phyloP scores from a whole-genome alignment of 202 grass and related monocot genomes.

The Schoenoplectus tabernaemontani region DNA sequence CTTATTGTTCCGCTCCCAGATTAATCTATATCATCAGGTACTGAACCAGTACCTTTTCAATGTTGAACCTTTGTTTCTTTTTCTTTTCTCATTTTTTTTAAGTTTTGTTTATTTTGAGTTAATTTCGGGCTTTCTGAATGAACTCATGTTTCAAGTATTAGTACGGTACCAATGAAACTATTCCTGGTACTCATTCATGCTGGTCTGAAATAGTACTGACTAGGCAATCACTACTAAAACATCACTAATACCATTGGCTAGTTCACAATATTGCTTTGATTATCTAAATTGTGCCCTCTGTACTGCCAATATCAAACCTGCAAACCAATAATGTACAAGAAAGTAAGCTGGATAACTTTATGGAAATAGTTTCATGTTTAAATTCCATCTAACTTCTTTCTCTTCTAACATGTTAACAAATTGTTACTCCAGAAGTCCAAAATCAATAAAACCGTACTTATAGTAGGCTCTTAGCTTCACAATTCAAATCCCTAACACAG shows the following conservation, averaged over 20 bases:
- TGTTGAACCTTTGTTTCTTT: neutral
- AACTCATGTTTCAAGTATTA: neutral
- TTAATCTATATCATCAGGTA: neutral
- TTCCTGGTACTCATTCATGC: neutral
- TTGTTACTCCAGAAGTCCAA: neutral
- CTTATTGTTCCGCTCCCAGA: neutral
- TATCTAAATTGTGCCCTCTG: neutral
- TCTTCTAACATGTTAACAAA: neutral
- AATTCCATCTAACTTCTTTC: neutral
- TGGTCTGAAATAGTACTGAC: neutral
- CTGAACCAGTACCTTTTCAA: neutral
- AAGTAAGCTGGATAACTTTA: neutral
- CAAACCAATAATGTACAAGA: neutral
- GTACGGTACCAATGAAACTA: neutral
- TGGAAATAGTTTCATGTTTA: neutral
- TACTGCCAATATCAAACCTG: neutral
- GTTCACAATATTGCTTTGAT: neutral
- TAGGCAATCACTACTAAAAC: neutral
- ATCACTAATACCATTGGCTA: neutral
- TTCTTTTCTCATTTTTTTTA: neutral
- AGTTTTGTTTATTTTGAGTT: neutral
- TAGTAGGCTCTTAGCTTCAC: neutral
- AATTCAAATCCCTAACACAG: conserved; percentile 24
- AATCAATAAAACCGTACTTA: neutral
- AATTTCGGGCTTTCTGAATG: neutral